Conservation (phyloP, 805 yeast species). For the Yarrowia deformans region DNA sequence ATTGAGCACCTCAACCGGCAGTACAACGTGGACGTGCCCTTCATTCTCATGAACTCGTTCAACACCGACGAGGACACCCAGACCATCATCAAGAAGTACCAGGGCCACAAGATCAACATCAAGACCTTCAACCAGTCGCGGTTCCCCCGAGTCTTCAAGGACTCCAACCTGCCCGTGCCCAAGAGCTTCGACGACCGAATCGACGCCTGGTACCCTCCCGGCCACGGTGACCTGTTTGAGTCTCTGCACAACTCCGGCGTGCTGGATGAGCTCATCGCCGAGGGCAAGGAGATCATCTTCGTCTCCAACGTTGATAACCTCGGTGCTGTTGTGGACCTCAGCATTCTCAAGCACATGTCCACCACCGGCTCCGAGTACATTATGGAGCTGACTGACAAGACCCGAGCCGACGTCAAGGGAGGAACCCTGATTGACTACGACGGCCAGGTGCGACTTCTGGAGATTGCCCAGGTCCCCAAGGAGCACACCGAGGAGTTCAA, state of each 20-base stretch:
- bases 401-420: conserved; percentile 99
- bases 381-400: conserved; percentile 98
- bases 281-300: conserved; percentile 93
- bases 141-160: conserved; percentile 94
- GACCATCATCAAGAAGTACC: conserved; percentile 93
- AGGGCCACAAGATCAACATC: conserved; percentile 93
- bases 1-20: conserved; percentile 92
- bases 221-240: conserved; percentile 98
- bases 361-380: conserved; percentile 91
- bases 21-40: conserved; percentile 91
- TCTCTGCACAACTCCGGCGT: conserved; percentile 88
- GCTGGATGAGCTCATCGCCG: conserved; percentile 83
- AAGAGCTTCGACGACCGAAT: conserved; percentile 71
- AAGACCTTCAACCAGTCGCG: conserved; percentile 98
- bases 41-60: conserved; percentile 97
- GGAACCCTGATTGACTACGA: conserved; percentile 97
- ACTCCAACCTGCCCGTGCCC: conserved; percentile 96
- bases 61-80: conserved; percentile 97
- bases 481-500: conserved; percentile 98
- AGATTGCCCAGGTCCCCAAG: conserved; percentile 98
- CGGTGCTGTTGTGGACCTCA: conserved; percentile 96
- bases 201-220: conserved; percentile 99
- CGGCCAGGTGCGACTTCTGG: conserved; percentile 91
- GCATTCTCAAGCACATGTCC: conserved; percentile 89
- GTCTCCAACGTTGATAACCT: conserved; percentile 98